Conservation (phyloP, 345 rosid genomes). For the Populus nigra region DNA sequence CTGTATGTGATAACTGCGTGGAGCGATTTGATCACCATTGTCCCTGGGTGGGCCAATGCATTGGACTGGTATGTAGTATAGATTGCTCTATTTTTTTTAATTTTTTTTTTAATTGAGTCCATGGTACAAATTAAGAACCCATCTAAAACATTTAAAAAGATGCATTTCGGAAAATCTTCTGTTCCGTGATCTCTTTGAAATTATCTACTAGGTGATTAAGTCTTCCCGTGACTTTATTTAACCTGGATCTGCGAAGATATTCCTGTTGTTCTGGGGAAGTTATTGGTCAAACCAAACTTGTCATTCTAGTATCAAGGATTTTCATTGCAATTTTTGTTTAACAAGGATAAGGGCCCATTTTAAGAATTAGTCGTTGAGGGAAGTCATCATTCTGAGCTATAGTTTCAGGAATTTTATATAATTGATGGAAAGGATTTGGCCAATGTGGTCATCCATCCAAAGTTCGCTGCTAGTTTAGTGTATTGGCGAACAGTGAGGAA, state of each 20-base stretch:
- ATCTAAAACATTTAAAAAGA: background rate
- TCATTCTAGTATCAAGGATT: too few species aligned
- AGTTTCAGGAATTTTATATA: background rate
- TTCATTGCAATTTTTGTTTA: too few species aligned
- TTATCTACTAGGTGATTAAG: too few species aligned
- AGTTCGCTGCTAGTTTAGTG: background rate
- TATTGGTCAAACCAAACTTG: too few species aligned
- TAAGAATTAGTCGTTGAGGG: background rate
- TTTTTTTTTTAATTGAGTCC: background rate
- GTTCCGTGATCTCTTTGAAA: too few species aligned
- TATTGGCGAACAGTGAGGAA: background rate
- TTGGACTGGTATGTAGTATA: constrained; percentile 44
- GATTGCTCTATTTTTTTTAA: background rate
- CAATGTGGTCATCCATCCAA: background rate
- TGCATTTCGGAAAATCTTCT: background rate
- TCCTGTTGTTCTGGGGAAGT: too few species aligned
- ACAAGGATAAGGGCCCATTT: too few species aligned
- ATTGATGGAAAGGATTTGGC: background rate
- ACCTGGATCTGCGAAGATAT: too few species aligned
- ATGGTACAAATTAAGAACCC: background rate
- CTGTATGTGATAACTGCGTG: constrained; percentile 55
- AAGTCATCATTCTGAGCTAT: background rate
- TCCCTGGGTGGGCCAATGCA: constrained; percentile 65
- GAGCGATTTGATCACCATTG: constrained; percentile 62
- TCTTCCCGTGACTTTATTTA: too few species aligned